Evolutionary conservation across 257 asterid species (phyloP), one percentile per base, ranked within the genome.

Genomic region (Datura wrightii): DNA sequence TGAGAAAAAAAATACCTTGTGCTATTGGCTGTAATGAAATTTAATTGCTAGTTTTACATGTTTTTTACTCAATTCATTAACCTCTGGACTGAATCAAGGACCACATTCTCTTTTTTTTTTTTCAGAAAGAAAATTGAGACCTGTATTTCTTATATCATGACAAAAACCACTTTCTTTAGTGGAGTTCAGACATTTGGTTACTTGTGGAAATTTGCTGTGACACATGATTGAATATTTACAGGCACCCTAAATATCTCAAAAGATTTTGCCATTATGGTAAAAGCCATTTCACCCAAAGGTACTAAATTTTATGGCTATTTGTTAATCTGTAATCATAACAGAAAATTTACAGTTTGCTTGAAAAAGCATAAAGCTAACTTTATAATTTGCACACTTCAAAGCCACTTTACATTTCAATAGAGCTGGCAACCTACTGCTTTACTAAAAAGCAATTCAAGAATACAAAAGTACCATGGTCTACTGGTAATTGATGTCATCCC

Each of bases 351-450:
- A 72, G 9, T 72, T 71, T 19, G 39, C n/a, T 72, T 46, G 44
- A 50, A 11, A 76, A 76, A 24, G 62, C 24, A 76, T 69, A 15
- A 76, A 7, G 24, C 60, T 13, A 76, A 3, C 44, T 13, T 48
- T 19, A 74, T 74, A 10, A 74, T 48, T 24, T 24, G 31, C 81
- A 74, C 60, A 74, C 44, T 13, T 74, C 44, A 74, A 74, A 74
- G 41, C 44, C 81, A 74, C 62, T 74, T 50, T 76, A 48, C 62
- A 76, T 50, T 76, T 76, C 82, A 76, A 50, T 76, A 76, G 46
- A 76, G 24, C 62, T 8, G 50, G 82, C 24, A 52, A 24, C 60
- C 24, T 13, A 24, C 82, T 50, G 10, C 1, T 76, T 74, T 76
- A n/a, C 46, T 31, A 50, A 76, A 24, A 50, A 31, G 14, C 42